phyloP scores from a whole-genome alignment of 192 early-diverging fungal genomes.

The Piromyces sp. region DNA sequence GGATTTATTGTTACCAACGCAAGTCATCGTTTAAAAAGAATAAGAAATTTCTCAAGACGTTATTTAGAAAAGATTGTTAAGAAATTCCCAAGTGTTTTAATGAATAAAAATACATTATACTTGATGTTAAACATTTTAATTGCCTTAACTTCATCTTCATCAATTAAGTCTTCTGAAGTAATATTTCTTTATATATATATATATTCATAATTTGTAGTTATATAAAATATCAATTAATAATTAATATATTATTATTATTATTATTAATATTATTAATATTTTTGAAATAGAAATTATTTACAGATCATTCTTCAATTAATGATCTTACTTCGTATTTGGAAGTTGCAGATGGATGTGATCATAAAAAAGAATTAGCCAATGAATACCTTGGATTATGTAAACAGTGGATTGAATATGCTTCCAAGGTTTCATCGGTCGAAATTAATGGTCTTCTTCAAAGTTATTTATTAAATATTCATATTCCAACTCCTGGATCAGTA shows the following conservation, averaged over 20 bases:
- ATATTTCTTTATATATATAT: background rate
- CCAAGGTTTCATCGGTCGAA: slow-evolving; percentile 40
- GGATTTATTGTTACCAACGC: slow-evolving; percentile 15
- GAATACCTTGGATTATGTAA: slow-evolving; percentile 37
- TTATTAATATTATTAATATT: slow-evolving; percentile 37
- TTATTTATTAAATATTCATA: slow-evolving; percentile 25
- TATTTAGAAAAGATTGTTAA: background rate
- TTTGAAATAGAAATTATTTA: slow-evolving; percentile 20
- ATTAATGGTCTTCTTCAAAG: slow-evolving; percentile 23
- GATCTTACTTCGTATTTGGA: slow-evolving; percentile 15
- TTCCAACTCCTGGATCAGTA: background rate
- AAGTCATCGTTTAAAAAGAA: slow-evolving; percentile 41
- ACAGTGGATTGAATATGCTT: slow-evolving; percentile 46
- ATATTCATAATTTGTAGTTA: too few species aligned
- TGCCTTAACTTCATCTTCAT: background rate
- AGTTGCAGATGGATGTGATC: slow-evolving; percentile 50
- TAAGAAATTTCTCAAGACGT: slow-evolving; percentile 26
- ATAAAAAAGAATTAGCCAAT: slow-evolving; percentile 47
- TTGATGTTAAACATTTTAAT: background rate
- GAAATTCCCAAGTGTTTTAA: background rate
- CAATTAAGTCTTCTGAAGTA: background rate
- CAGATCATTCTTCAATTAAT: background rate
- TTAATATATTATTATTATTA: too few species aligned
- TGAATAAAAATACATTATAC: background rate
- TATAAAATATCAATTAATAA: too few species aligned